These are phyloP conservation scores for Clohesyomyces aquaticus DNA, from an alignment of 495 filamentous ascomycete species.

Conservation along the genomic window DNA sequence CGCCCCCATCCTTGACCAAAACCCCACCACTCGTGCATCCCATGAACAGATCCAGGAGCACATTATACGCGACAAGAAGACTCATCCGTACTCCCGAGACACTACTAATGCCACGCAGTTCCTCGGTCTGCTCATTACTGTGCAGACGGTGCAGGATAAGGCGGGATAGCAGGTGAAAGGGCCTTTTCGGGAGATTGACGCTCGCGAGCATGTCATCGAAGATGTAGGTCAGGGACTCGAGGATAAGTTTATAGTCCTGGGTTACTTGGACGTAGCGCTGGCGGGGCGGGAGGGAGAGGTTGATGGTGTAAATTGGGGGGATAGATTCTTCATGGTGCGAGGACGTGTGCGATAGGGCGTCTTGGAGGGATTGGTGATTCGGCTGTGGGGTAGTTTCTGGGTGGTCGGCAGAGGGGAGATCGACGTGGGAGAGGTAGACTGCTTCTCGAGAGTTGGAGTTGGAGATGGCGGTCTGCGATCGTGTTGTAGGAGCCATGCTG, in stretches of 20 bases:
- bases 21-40: constrained; percentile 68
- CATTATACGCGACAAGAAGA: constrained; percentile 64
- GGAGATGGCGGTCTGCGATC: constrained; percentile 3
- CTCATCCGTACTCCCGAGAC: constrained; percentile 60
- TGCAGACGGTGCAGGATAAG: constrained; percentile 55
- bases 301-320: constrained; percentile 54
- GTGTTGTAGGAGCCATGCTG: constrained; percentile 9
- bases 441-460: too few relatives aligned
- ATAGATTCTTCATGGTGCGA: background rate
- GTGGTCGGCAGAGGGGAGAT: background rate
- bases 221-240: constrained; percentile 51
- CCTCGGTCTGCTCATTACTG: constrained; percentile 61
- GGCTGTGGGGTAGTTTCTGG: background rate
- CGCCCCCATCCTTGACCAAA: constrained; percentile 36
- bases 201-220: constrained; percentile 53
- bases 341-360: background rate
- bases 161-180: constrained; percentile 29
- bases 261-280: constrained; percentile 59
- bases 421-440: background rate
- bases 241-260: constrained; percentile 49
- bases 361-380: background rate
- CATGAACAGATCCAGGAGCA: constrained; percentile 65
- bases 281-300: constrained; percentile 61
- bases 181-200: constrained; percentile 18
- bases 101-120: constrained; percentile 61